Conservation (phyloP, 805 yeast species). For the Starmerella geochares region DNA sequence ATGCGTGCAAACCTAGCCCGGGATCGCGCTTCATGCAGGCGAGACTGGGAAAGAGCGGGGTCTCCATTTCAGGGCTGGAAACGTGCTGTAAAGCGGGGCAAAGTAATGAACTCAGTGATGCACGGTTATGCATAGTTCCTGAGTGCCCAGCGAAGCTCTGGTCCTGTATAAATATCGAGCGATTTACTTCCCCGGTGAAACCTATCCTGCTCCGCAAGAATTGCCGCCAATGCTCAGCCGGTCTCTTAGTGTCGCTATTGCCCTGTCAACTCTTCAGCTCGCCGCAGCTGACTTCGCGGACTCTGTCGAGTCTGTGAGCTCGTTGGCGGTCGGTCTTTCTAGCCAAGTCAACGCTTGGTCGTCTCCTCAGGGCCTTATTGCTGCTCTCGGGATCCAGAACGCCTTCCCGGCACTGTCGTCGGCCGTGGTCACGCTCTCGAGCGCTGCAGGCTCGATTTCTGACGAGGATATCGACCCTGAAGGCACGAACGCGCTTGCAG, state of each 20-base stretch:
- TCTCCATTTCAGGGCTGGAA: neutral
- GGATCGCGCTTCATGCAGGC: neutral
- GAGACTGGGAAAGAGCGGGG: neutral
- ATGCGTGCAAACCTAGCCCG: neutral
- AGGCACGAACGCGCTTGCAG: constrained; percentile 11
- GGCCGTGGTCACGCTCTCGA: constrained; percentile 18
- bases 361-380: constrained; percentile 23
- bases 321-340: constrained; percentile 11
- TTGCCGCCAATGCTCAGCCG: neutral
- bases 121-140: neutral
- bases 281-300: constrained; percentile 18
- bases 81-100: neutral
- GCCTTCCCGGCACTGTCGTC: constrained; percentile 15
- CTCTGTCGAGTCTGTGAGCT: constrained; percentile 14
- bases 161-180: neutral
- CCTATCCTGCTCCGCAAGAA: neutral
- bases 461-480: constrained; percentile 11
- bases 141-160: neutral
- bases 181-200: neutral
- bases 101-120: neutral
- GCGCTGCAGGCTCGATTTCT: constrained; percentile 12
- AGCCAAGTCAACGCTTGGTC: constrained; percentile 14
- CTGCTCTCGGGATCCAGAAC: constrained; percentile 21
- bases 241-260: constrained; percentile 10
- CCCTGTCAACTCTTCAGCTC: constrained; percentile 15